Percentiles rank a stretch among this genome's conserved stretches.
Evolutionary conservation across 2,329 filamentous ascomycete genomes (phyloP).

Genomic region (Fusarium luffae): DNA sequence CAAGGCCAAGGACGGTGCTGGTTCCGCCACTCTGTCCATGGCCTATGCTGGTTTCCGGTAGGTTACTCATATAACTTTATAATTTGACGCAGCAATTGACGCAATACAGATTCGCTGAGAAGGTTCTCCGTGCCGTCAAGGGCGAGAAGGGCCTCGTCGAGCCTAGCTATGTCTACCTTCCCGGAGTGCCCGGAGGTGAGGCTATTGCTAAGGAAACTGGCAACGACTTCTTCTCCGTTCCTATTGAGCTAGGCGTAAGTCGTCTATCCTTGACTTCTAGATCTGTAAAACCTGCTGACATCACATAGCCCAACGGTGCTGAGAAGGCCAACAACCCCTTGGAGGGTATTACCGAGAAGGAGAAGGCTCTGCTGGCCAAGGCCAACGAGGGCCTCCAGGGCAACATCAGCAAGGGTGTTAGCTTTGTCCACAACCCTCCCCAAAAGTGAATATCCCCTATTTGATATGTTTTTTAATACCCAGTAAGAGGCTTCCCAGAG

Average conservation of each 20-base stretch:
- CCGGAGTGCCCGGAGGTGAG: slow-evolving; percentile 87
- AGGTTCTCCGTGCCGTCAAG: slow-evolving; percentile 86
- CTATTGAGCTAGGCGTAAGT: slow-evolving; percentile 93
- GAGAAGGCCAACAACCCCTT: slow-evolving; percentile 88
- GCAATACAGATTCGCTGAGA: slow-evolving; percentile 82
- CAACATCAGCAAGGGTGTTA: slow-evolving; percentile 94
- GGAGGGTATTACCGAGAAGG: slow-evolving; percentile 80
- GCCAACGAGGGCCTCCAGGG: slow-evolving; percentile 82
- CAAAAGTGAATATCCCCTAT: slow-evolving; percentile 76
- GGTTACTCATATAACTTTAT: not conserved
- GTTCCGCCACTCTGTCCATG: slow-evolving; percentile 93
- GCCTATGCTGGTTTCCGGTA: slow-evolving; percentile 94
- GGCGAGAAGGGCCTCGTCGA: slow-evolving; percentile 94
- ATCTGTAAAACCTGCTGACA: slow-evolving; percentile 46
- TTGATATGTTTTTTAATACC: slow-evolving; percentile 38
- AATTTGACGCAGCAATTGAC: slow-evolving; percentile 19
- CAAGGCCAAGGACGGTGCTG: slow-evolving; percentile 91
- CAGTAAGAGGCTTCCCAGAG: slow-evolving; percentile 45
- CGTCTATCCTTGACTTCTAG: slow-evolving; percentile 2
- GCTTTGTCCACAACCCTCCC: slow-evolving; percentile 87
- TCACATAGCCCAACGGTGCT: slow-evolving; percentile 76
- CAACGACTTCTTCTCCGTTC: slow-evolving; percentile 94
- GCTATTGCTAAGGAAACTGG: slow-evolving; percentile 86
- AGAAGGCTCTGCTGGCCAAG: slow-evolving; percentile 86
- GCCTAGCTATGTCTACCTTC: slow-evolving; percentile 95